Percentiles rank a stretch among this genome's conserved stretches.
Evolutionary conservation across 2,329 filamentous ascomycete genomes (phyloP).

Genomic region (Xylariales sp.): DNA sequence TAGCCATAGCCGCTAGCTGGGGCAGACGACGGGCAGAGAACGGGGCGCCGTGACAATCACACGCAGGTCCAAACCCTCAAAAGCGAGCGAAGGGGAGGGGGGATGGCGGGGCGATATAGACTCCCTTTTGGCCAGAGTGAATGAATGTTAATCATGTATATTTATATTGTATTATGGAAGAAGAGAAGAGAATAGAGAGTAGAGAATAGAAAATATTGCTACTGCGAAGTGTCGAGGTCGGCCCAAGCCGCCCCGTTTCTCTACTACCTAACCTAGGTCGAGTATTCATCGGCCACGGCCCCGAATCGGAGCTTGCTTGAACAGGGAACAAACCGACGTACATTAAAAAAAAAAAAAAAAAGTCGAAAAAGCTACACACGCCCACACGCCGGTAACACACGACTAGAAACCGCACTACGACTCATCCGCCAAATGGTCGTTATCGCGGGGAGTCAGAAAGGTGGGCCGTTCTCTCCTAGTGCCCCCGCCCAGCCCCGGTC

Average conservation of each 20-base stretch:
- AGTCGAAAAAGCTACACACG: conserved; percentile 10
- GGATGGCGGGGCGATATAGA: conserved; percentile 22
- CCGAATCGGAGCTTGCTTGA: conserved; percentile 39
- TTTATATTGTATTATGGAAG: not conserved
- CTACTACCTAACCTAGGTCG: conserved; percentile 10
- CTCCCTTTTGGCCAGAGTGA: not conserved
- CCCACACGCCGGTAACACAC: too few relatives aligned
- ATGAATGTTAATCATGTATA: conserved; percentile 7
- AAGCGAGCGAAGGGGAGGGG: conserved; percentile 5
- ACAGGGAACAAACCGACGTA: conserved; percentile 18
- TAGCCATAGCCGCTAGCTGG: conserved; percentile 30
- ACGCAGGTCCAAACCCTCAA: conserved; percentile 1
- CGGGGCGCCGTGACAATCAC: conserved; percentile 13
- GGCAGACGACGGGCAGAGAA: not conserved
- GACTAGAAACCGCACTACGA: conserved; percentile 1
- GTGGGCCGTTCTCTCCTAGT: not conserved
- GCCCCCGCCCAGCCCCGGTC: not conserved
- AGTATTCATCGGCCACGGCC: conserved; percentile 18
- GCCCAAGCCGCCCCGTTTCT: conserved; percentile 35
- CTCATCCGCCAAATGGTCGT: conserved; percentile 15
- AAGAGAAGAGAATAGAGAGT: not conserved
- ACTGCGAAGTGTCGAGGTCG: conserved; percentile 22
- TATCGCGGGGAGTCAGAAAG: conserved; percentile 35
- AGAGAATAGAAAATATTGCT: conserved; percentile 19
- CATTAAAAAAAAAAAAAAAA: conserved; percentile 15